These are phyloP conservation scores for Colletotrichum sp. DNA, from an alignment of 2,329 filamentous ascomycete genomes.

Conservation along the genomic window DNA sequence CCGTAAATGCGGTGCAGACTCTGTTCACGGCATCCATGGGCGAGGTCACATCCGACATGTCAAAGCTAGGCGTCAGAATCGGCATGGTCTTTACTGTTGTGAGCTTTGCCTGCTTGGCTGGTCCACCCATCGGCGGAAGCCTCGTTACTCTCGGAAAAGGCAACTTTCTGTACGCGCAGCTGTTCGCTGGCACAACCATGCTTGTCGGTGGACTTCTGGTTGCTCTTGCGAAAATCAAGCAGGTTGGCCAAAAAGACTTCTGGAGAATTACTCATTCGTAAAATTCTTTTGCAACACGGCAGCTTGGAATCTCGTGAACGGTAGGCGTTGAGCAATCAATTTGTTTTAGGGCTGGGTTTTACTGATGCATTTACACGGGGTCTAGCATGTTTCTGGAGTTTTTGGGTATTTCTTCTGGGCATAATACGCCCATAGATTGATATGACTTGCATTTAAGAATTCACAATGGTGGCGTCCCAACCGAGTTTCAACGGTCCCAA, in stretches of 20 bases:
- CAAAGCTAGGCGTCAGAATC: conserved; percentile 43
- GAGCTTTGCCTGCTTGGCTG: conserved; percentile 42
- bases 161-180: conserved; percentile 3
- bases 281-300: background rate
- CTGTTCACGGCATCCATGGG: conserved; percentile 43
- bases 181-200: conserved; percentile 11
- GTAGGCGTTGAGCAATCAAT: background rate
- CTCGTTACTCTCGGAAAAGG: conserved; percentile 37
- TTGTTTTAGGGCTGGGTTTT: accelerated
- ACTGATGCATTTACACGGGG: background rate
- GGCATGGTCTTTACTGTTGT: conserved; percentile 46
- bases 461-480: background rate
- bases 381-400: background rate
- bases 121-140: conserved; percentile 45
- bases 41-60: conserved; percentile 41
- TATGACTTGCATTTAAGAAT: background rate
- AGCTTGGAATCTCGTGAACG: background rate
- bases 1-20: conserved; percentile 43
- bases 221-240: conserved; percentile 14
- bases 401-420: background rate
- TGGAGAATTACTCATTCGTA: background rate
- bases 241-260: conserved; percentile 4
- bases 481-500: accelerated
- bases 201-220: conserved; percentile 9
- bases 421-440: background rate